A percentile compares a stretch with the other conserved stretches of the same genome.
phyloP scores from a whole-genome alignment of 192 early-diverging fungal genomes.

The Kappamyces sp. region DNA sequence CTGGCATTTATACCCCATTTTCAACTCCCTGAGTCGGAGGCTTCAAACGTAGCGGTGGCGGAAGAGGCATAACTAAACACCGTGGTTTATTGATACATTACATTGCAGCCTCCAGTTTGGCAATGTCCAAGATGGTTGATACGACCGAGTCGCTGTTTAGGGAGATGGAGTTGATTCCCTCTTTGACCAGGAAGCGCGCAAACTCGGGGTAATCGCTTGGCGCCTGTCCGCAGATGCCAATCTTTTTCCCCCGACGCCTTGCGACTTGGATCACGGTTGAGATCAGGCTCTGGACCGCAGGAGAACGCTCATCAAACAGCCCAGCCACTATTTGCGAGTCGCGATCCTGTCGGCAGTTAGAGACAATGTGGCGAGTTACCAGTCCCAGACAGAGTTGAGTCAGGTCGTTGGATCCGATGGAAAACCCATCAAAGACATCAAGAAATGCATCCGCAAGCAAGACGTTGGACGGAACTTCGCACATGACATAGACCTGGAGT shows the following conservation, averaged over 20 bases:
- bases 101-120: neutral
- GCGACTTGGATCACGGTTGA: constrained; percentile 3
- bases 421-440: constrained; percentile 24
- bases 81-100: too few species aligned
- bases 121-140: constrained; percentile 11
- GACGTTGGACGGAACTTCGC: constrained; percentile 23
- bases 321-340: constrained; percentile 8
- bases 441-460: constrained; percentile 19
- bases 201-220: constrained; percentile 16
- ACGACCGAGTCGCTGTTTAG: constrained; percentile 7
- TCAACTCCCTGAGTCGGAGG: too few species aligned
- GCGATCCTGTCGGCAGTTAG: constrained; percentile 3
- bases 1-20: too few species aligned
- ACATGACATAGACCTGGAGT: constrained; percentile 22
- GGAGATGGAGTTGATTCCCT: constrained; percentile 15
- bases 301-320: constrained; percentile 20
- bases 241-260: neutral
- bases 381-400: constrained; percentile 19
- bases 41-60: too few species aligned
- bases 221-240: constrained; percentile 17
- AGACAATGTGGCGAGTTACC: too few species aligned
- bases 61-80: too few species aligned
- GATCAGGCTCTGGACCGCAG: constrained; percentile 15
- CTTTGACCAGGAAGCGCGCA: constrained; percentile 6
- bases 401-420: constrained; percentile 23